Base-by-base conservation (phyloP, 169 alveolate species). In the Plasmodium blacklocki region DNA sequence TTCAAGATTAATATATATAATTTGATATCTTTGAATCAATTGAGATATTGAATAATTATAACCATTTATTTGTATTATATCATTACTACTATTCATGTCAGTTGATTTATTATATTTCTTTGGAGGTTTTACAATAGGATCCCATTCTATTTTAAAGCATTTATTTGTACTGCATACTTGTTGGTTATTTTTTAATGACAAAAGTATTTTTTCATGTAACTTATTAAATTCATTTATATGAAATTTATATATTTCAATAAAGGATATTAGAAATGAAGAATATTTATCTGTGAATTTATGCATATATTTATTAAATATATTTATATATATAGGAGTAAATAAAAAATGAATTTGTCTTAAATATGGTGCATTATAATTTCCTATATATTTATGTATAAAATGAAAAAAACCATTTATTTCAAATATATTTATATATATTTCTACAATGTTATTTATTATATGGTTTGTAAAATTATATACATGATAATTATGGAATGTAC, bases 211-310 rank as follows among this genome's bases (percentile, higher is more conserved):
- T 23, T 49, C 78, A 50, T 64, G n/a, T 4, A 70, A 8, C 2
- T 9, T 54, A 8, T 26, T 15, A 11, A 80, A 26, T 4, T 67
- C 32, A 0, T 59, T 52, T 47, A 80, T 60, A 29, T 67, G 60
- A 18, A 39, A 56, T 32, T 59, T 60, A 59, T 80, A 80, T 60
- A 67, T 19, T 45, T 67, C 23, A 18, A 32, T 67, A 19, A 80
- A 49, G 29, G 39, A 50, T 7, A 2, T 15, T 7, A 64, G 23
- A 6, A 80, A 52, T 6, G 39, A 11, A 8, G 58, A 7, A n/a
- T 50, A 68, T 21, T 66, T 60, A 26, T 80, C 90, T 3, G 68
- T 71, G 26, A 71, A 67, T 59, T 67, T 80, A 21, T 32, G 8
- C 73, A 80, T 59, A 23, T 60, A 50, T 8, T 23, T 9, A 66